Evolutionary conservation across 352 stramenopile genomes (phyloP).

Genomic region (Chrysophaeum taylorii): DNA sequence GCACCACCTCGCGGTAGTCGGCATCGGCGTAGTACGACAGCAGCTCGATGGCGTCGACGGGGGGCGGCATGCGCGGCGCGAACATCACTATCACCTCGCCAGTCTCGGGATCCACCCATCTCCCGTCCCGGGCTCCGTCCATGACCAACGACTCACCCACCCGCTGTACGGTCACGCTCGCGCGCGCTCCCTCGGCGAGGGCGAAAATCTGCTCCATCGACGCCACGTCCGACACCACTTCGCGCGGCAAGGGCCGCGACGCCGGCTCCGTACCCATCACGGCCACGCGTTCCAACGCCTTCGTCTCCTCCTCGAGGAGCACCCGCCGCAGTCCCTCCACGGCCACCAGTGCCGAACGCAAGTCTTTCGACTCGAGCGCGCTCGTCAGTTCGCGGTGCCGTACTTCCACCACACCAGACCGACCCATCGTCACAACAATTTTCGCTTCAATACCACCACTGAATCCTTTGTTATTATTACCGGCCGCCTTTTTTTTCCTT

Average conservation of each 20-base stretch:
- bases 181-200: neutral
- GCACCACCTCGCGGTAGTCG: neutral
- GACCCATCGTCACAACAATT: too few species aligned
- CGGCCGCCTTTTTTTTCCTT: too few species aligned
- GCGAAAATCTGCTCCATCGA: neutral
- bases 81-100: neutral
- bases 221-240: neutral
- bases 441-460: too few species aligned
- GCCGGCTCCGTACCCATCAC: neutral
- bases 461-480: too few species aligned
- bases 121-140: neutral
- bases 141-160: neutral
- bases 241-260: neutral
- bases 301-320: neutral
- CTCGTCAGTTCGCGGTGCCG: neutral
- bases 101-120: neutral
- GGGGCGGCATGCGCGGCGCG: neutral
- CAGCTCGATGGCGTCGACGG: neutral
- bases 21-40: neutral
- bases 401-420: too few species aligned
- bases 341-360: neutral
- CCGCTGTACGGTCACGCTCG: neutral
- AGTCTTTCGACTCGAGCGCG: neutral
- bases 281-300: neutral
- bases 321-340: neutral